Evolutionary conservation across 176 grass and related monocot genomes (phyloP), one percentile per base, ranked within the genome.

Genomic region (Paspalum vaginatum): DNA sequence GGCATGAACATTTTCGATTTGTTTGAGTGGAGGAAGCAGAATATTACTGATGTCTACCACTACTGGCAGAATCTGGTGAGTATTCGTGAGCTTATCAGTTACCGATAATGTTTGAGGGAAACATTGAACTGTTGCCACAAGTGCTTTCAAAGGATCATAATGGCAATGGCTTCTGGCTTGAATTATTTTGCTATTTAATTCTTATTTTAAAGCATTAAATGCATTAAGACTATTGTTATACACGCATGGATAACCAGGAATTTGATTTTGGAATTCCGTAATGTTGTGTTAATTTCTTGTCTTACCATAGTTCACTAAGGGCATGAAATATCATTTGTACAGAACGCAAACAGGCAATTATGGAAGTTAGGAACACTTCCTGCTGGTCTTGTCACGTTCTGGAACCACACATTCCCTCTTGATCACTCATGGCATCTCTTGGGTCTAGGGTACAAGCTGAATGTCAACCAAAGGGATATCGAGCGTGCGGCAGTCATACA

Each of bases 1-100:
- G 94, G 94, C 51, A 91, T 97, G 94, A 97, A 97, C 81, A 86
- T 97, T 45, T 97, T 97, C 71, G 91, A 97, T 84, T 87, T 97
- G 70, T 69, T 56, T 81, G 94, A 93, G 65, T 91, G 94, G 91
- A 97, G 88, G 84, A 97, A 79, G 78, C 94, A 91, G 22, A 93
- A 97, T 47, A 89, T 97, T 12, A 97, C 91, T 5, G 73, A 82
- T 37, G 70, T 91, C 42, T 97, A 97, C 81, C 91, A 97, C 85
- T 89, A 83, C 55, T 97, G 94, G 94, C 91, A 97, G 65, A 73
- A 87, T 59, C 61, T 83, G 81, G 94, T 97, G 83, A 89, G 53
- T 65, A 43, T 61, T 81, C 20, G 1, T 82, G 16, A 47, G 9
- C 38, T 22, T 42, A 68, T 68, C 10, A 26, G 21, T 38, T 59